phyloP scores from a whole-genome alignment of 2,329 filamentous ascomycete species.

The Aspergillus fischeri region DNA sequence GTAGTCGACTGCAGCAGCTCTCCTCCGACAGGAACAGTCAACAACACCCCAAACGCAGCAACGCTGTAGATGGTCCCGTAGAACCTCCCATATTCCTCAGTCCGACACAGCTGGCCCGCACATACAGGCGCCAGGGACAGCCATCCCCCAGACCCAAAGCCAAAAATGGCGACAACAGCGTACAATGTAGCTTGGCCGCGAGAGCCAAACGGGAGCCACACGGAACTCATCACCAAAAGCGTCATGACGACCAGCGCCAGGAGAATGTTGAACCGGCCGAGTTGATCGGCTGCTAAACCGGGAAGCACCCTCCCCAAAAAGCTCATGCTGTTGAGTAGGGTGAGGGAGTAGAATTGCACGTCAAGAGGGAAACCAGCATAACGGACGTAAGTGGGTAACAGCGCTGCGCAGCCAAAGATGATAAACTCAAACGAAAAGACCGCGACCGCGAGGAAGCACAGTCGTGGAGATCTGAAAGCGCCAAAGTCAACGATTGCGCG shows the following conservation, averaged over 20 bases:
- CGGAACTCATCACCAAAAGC: conserved; percentile 37
- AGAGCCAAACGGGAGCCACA: conserved; percentile 46
- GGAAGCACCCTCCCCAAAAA: conserved; percentile 43
- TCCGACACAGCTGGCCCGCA: conserved; percentile 44
- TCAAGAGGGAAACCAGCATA: conserved; percentile 36
- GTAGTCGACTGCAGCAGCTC: conserved; percentile 45
- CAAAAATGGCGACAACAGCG: conserved; percentile 45
- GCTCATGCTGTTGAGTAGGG: conserved; percentile 43
- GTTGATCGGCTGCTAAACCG: conserved; percentile 40
- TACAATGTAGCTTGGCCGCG: conserved; percentile 40
- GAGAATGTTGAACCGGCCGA: conserved; percentile 47
- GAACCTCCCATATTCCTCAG: conserved; percentile 46
- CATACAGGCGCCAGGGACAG: conserved; percentile 45
- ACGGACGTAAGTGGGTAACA: conserved; percentile 45
- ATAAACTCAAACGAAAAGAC: conserved; percentile 49
- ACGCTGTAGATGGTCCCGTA: conserved; percentile 48
- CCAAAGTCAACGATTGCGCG: conserved; percentile 36
- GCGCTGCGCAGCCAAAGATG: conserved; percentile 46
- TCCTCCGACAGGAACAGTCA: conserved; percentile 46
- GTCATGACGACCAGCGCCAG: conserved; percentile 34
- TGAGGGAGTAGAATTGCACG: conserved; percentile 43
- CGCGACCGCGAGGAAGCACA: conserved; percentile 40
- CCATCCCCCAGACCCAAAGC: conserved; percentile 48
- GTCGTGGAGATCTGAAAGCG: conserved; percentile 40
- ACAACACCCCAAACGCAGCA: conserved; percentile 43